Base-by-base conservation (phyloP, 495 filamentous ascomycete species). In the Apiosordaria backusii region DNA sequence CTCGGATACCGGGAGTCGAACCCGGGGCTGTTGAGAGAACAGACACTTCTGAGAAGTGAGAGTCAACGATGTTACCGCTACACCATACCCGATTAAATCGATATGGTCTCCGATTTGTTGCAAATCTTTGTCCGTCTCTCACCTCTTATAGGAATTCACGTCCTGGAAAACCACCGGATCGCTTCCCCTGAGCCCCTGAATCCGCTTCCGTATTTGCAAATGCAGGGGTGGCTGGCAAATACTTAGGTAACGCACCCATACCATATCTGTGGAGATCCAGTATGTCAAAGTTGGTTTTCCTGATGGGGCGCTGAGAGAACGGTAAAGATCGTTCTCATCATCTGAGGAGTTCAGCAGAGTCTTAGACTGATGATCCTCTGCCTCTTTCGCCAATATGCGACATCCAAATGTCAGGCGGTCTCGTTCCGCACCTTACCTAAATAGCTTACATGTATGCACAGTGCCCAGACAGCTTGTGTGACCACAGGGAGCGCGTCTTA, bases 1-100 rank as follows among this genome's bases (percentile, higher is more conserved):
- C 65, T 67, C 65, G 65, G 65, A 67, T 67, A 63, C 65, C 53
- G 65, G 65, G 65, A 67, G 61, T 67, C 65, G 65, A 67, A 67
- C 65, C 60, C 65, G 50, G 64, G 58, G 64, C 64, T 66, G 64
- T 61, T 66, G 64, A 66, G 64, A 60, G 27, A 29, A 50, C 64
- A 62, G 57, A 27, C 65, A 86, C 64, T 83, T 87, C 64, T 72
- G 83, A 27, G 79, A 85, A 61, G 59, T 78, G 69, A 60, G 76
- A 69, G 60, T 68, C 53, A 64, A 57, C 59, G 54, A 64, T 62
- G 59, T 65, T 63, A 62, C 58, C 57, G 16, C 35, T 61, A 67
- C 50, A 65, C 62, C 59, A 65, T 61, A 62, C 67, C 62, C 57
- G 59, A 57, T 63, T 58, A 55, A 16, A 57, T 50, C n/a, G 61